Base-by-base conservation (phyloP, 495 filamentous ascomycete species). In the Xylaria curta region DNA sequence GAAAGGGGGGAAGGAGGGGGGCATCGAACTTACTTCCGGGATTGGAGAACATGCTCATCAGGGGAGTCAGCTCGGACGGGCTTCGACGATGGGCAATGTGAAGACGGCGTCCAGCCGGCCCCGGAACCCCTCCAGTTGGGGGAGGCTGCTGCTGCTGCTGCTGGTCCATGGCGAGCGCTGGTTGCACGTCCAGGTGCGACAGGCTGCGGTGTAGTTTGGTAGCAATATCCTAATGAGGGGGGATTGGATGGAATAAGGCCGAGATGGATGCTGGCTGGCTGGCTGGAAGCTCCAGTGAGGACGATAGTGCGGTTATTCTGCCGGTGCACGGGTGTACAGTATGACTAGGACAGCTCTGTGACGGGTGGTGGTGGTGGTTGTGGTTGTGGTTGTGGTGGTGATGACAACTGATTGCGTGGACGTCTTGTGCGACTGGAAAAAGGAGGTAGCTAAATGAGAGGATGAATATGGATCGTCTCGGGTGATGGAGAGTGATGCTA, bases 51-150 rank as follows among this genome's bases (percentile, higher is more conserved):
- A 87, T 95, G 95, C 97, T 97, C 93, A 98, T 97, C 82, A 99
- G 85, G 71, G 97, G 97, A 59, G 96, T 99, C 78, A 99, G 86
- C 87, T 98, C 97, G 72, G 97, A 98, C 60, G 96, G 96, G 84
- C 94, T 98, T 82, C 96, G 89, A 78, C 96, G 91, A 84, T 99
- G 96, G 78, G 97, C 96, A 80, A 99, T 98, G 84, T 98, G 95
- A 75, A 98, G 89, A 81, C 94, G 92, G 78, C 96, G 94, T 75
- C 94, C 94, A 71, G 90, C 83, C 72, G 95, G 93, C 72, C 94
- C 94, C 81, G 91, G 89, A 63, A 92, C 90, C 78, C 90, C 92
- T 76, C 89, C 85, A 58, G 84, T 74, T 73, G 82, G 85, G 75
- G 84, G 85, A 81, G 83, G 83, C 75, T 84, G 82, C 74, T 82